Percentiles rank a stretch among this genome's conserved stretches.
phyloP scores from a whole-genome alignment of 2,329 filamentous ascomycete species.

The Coniella vitis region DNA sequence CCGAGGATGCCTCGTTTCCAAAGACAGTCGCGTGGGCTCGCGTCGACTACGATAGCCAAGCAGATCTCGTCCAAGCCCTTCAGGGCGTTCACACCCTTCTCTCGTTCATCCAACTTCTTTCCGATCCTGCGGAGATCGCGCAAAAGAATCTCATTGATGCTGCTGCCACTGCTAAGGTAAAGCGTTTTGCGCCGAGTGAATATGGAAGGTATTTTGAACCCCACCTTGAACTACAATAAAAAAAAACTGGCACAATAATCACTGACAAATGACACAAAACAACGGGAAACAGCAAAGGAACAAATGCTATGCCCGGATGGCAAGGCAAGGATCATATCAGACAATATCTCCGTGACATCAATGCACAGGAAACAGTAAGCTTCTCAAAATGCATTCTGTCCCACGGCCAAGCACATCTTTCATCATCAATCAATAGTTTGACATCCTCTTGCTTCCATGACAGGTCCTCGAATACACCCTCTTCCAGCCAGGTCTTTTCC shows the following conservation, averaged over 20 bases:
- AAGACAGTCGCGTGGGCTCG: slow-evolving; percentile 33
- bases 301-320: slow-evolving; percentile 39
- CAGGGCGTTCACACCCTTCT: slow-evolving; percentile 45
- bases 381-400: background rate
- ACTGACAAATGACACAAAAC: background rate
- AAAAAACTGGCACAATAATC: background rate
- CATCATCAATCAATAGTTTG: too few species aligned
- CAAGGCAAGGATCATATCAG: slow-evolving; percentile 42
- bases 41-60: slow-evolving; percentile 38
- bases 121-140: slow-evolving; percentile 27
- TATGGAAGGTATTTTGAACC: slow-evolving; percentile 38
- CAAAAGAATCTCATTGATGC: slow-evolving; percentile 55
- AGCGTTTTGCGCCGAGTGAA: slow-evolving; percentile 56
- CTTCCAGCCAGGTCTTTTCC: slow-evolving; percentile 48
- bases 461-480: slow-evolving; percentile 50
- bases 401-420: too few species aligned
- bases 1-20: background rate
- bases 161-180: slow-evolving; percentile 41
- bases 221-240: background rate
- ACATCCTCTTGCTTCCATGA: background rate
- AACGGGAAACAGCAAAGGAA: slow-evolving; percentile 24
- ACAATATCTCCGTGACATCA: slow-evolving; percentile 44
- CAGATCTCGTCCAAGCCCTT: slow-evolving; percentile 31
- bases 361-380: slow-evolving; percentile 36
- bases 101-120: slow-evolving; percentile 38